Evolutionary conservation across 2,329 filamentous ascomycete species (phyloP).

Genomic region (Neofusicoccum sp.): DNA sequence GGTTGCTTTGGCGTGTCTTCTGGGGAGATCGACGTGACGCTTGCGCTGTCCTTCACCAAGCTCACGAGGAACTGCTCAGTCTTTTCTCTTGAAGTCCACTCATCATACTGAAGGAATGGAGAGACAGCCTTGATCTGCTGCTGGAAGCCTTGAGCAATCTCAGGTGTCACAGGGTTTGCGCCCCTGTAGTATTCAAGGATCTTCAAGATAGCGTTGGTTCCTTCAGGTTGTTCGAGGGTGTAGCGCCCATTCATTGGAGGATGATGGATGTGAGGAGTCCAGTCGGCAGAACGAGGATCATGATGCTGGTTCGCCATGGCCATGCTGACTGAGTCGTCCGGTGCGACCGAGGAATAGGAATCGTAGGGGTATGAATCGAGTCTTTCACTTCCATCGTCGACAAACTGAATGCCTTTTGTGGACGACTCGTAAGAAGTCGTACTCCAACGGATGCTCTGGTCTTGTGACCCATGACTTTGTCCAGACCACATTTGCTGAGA

Average conservation of each 20-base stretch:
- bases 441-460: slow-evolving; percentile 13
- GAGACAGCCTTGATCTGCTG: slow-evolving; percentile 50
- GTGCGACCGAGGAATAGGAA: slow-evolving; percentile 37
- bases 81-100: slow-evolving; percentile 58
- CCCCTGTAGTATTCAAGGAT: slow-evolving; percentile 46
- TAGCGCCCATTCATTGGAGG: slow-evolving; percentile 30
- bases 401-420: slow-evolving; percentile 8
- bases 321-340: slow-evolving; percentile 43
- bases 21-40: not conserved
- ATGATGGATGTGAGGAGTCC: slow-evolving; percentile 28
- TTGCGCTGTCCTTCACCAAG: slow-evolving; percentile 35
- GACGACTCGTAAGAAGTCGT: slow-evolving; percentile 12
- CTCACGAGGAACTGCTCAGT: slow-evolving; percentile 59
- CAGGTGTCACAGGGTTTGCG: slow-evolving; percentile 39
- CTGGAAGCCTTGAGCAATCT: slow-evolving; percentile 43
- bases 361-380: slow-evolving; percentile 30
- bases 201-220: slow-evolving; percentile 47
- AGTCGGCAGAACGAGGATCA: slow-evolving; percentile 29
- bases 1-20: slow-evolving; percentile 21
- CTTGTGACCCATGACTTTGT: slow-evolving; percentile 7
- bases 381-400: slow-evolving; percentile 13
- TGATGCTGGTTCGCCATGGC: slow-evolving; percentile 29
- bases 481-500: slow-evolving; percentile 6
- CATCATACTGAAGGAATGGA: slow-evolving; percentile 47
- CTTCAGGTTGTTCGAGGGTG: slow-evolving; percentile 32